These are phyloP conservation scores for Leishmania tarentolae DNA, from an alignment of 208 protist species.

Conservation along the genomic window DNA sequence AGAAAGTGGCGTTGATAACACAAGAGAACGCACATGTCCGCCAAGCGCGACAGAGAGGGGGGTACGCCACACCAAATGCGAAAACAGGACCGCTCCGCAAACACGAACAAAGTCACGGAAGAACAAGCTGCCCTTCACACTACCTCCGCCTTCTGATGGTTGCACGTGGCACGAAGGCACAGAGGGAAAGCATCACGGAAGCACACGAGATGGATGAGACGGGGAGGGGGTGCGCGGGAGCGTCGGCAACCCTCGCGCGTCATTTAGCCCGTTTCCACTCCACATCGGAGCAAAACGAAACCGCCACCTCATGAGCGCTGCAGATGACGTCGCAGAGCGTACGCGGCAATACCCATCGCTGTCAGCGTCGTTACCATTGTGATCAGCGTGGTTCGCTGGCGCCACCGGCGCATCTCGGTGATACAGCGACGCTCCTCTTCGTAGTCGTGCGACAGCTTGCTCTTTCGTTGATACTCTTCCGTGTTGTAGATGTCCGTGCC, in stretches of 20 bases:
- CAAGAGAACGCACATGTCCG: not conserved
- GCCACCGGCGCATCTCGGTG: conserved; percentile 14
- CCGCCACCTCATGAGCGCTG: conserved; percentile 5
- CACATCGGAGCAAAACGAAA: not conserved
- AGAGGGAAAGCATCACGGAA: not conserved
- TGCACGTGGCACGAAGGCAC: not conserved
- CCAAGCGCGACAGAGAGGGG: not conserved
- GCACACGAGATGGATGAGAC: not conserved
- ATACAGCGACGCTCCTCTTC: conserved; percentile 8
- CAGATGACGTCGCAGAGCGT: conserved; percentile 1
- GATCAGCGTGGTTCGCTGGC: not conserved
- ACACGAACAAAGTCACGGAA: not conserved
- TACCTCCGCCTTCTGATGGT: not conserved
- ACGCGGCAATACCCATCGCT: not conserved
- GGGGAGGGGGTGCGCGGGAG: not conserved
- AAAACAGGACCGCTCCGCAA: not conserved
- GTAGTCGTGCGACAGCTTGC: conserved; percentile 2
- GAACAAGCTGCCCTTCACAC: not conserved
- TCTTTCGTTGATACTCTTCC: not conserved
- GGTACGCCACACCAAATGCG: not conserved
- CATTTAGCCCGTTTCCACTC: not conserved
- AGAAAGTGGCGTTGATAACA: not conserved
- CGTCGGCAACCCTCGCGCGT: not conserved
- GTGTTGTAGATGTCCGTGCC: conserved; percentile 1
- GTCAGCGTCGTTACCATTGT: conserved; percentile 2